Evolutionary conservation across 1,139 yeast species (phyloP), one percentile per base, ranked within the genome.

Genomic region (Geotrichum aggregatum): DNA sequence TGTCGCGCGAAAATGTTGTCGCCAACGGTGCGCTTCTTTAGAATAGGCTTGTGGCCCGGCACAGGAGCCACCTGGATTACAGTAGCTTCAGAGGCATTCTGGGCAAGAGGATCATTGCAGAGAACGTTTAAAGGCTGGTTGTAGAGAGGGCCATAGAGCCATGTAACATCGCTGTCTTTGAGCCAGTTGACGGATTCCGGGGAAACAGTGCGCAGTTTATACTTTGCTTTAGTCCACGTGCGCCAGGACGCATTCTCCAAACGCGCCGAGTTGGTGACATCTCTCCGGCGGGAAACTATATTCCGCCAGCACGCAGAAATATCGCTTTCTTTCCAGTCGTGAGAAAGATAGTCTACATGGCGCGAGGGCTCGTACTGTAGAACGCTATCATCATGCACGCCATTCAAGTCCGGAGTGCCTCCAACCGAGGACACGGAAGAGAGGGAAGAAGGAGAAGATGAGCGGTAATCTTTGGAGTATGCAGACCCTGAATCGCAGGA

Each of bases 221-320:
- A 76, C 61, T 85, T 77, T 56, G 89, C 80, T 69, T 85, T 89
- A 18, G 92, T 88, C 95, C 95, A 85, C 6, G 92, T 84, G 63
- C 95, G 75, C 95, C 95, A 85, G 51, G 86, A 79, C 2, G 94
- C 94, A 66, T 85, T 85, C 66, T 85, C 95, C 48, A 85, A 75
- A 44, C 95, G 76, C 6, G 81, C 80, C n/a, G 77, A 68, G 78
- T 78, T 75, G 42, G 76, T 75, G 61, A 73, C 72, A 52, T 72
- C 75, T 50, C 86, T 85, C 50, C 96, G 79, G 62, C 87, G 83
- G 58, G 82, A 73, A 45, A 88, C 91, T 56, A 92, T 86, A 67
- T 92, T 92, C 59, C 96, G 77, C 98, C 98, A 92, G 36, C 96
- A 87, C 60, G 87, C 87, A 13, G 95, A 86, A 40, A 92, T 87